A percentile compares a stretch with the other conserved stretches of the same genome.
Conservation (phyloP, 129 eudicot genomes). For the Calendula officinalis region DNA sequence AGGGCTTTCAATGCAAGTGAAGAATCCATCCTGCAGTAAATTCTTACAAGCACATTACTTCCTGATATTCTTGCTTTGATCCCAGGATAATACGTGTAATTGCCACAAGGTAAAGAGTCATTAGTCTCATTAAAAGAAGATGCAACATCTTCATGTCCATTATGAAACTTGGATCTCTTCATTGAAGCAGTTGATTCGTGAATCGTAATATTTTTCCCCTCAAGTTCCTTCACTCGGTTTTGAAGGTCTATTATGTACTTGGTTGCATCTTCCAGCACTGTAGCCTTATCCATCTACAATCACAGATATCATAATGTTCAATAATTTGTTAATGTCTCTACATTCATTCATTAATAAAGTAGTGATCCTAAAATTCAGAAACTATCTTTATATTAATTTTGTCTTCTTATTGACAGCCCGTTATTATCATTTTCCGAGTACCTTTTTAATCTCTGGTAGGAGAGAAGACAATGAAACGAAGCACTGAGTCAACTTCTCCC, state of each 20-base stretch:
- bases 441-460: constrained; percentile 26
- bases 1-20: constrained; percentile 20
- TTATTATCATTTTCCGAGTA: no score
- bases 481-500: constrained; percentile 30
- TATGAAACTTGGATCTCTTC: constrained; percentile 11
- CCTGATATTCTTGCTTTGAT: constrained; percentile 31
- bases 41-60: constrained; percentile 23
- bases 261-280: constrained; percentile 34
- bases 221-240: constrained; percentile 29
- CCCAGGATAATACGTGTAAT: constrained; percentile 8
- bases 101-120: constrained; percentile 18
- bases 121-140: constrained; percentile 17
- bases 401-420: no score
- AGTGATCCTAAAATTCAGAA: no score
- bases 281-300: constrained; percentile 32
- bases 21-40: constrained; percentile 20
- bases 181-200: constrained; percentile 15
- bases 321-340: no score
- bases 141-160: constrained; percentile 15
- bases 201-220: constrained; percentile 27
- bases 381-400: no score
- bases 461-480: constrained; percentile 24
- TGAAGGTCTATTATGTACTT: constrained; percentile 26
- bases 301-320: neutral
- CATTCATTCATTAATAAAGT: no score